These are phyloP conservation scores for Cryphonectria carpinicola DNA, from an alignment of 2,329 filamentous ascomycete species.

Conservation along the genomic window DNA sequence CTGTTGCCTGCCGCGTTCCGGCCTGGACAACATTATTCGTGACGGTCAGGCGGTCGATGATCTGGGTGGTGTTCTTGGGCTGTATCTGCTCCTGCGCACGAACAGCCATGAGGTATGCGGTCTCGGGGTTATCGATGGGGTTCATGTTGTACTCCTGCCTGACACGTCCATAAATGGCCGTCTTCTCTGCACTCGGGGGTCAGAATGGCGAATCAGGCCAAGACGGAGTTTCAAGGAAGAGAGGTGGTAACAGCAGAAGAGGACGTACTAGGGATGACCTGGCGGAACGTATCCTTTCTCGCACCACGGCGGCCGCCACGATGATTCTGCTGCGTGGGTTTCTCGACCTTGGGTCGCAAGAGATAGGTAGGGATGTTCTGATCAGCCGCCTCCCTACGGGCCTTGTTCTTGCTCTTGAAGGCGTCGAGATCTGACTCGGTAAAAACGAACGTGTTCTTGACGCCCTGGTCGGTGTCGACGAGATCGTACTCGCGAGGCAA, in stretches of 20 bases:
- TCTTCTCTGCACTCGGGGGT: conserved; percentile 24
- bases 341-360: conserved; percentile 51
- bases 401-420: conserved; percentile 64
- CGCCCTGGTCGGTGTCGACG: conserved; percentile 65
- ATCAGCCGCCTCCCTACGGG: conserved; percentile 58
- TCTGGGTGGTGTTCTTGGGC: conserved; percentile 53
- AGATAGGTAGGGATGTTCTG: conserved; percentile 64
- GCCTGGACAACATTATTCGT: conserved; percentile 62
- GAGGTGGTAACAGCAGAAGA: background rate
- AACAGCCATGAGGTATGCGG: conserved; percentile 43
- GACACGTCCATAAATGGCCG: conserved; percentile 35
- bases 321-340: conserved; percentile 44
- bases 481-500: conserved; percentile 91
- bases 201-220: conserved; percentile 23
- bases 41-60: conserved; percentile 55
- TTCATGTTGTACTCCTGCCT: conserved; percentile 43
- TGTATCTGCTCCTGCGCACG: conserved; percentile 51
- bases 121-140: conserved; percentile 44
- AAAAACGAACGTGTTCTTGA: conserved; percentile 89
- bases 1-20: conserved; percentile 51
- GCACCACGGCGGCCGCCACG: conserved; percentile 30
- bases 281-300: conserved; percentile 62
- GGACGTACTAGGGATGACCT: conserved; percentile 74
- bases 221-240: conserved; percentile 32
- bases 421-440: conserved; percentile 90